These are phyloP conservation scores for Fusarium xyrophilum DNA, from an alignment of 2,329 filamentous ascomycete species.

Conservation along the genomic window DNA sequence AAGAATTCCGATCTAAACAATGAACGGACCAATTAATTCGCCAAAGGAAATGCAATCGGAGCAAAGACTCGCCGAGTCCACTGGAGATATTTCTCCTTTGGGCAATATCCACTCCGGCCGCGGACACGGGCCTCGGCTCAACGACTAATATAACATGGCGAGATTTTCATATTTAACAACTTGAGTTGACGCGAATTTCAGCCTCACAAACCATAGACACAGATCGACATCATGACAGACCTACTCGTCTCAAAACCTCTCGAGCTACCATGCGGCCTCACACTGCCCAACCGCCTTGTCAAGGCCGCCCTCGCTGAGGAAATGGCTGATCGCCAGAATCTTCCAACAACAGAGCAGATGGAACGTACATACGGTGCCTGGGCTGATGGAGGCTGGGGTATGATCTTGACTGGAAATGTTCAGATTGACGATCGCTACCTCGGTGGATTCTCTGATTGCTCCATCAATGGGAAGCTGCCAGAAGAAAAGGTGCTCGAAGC, in stretches of 20 bases:
- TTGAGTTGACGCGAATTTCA: background rate
- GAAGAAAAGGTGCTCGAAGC: constrained; percentile 43
- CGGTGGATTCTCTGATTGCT: constrained; percentile 46
- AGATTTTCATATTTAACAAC: constrained; percentile 2
- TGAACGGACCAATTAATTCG: background rate
- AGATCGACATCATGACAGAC: constrained; percentile 10
- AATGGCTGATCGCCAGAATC: constrained; percentile 50
- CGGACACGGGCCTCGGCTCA: constrained; percentile 12
- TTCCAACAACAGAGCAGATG: constrained; percentile 52
- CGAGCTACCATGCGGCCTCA: constrained; percentile 62
- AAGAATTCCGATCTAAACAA: background rate
- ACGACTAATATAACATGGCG: background rate
- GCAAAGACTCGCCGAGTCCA: constrained; percentile 17
- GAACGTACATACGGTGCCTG: constrained; percentile 58
- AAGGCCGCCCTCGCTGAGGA: constrained; percentile 60
- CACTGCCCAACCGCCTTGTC: constrained; percentile 61
- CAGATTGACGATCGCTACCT: constrained; percentile 51
- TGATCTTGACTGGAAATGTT: constrained; percentile 60
- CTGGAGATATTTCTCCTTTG: constrained; percentile 9
- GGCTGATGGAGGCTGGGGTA: constrained; percentile 61
- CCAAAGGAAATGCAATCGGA: constrained; percentile 11
- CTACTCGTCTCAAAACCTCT: constrained; percentile 47
- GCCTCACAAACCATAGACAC: background rate
- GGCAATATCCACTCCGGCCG: constrained; percentile 4
- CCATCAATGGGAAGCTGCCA: constrained; percentile 37